A percentile compares a stretch with the other conserved stretches of the same genome.
Evolutionary conservation across 768 basidiomycete genomes (phyloP).

Genomic region (Tylopilus balloui): DNA sequence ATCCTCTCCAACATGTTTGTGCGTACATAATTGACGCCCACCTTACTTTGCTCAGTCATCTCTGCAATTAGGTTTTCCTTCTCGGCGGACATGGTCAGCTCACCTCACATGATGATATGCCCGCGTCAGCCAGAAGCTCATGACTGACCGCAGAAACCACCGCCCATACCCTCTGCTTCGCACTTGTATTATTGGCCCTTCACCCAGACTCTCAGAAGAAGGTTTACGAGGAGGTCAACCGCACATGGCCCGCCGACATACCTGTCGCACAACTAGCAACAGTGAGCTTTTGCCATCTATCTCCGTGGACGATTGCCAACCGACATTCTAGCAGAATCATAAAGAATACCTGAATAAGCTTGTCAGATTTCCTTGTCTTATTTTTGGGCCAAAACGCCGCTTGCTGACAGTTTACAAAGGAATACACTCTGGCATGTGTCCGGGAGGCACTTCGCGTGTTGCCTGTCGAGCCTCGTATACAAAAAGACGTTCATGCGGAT

Average conservation of each 20-base stretch:
- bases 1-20: constrained; percentile 48
- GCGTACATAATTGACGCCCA: constrained; percentile 11
- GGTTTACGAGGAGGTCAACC: constrained; percentile 38
- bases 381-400: neutral
- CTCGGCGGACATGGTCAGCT: constrained; percentile 46
- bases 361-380: constrained; percentile 20
- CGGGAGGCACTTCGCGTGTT: constrained; percentile 45
- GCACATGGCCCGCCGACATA: constrained; percentile 38
- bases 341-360: constrained; percentile 37
- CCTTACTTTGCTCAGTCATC: neutral
- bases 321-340: constrained; percentile 30
- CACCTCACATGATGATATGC: neutral
- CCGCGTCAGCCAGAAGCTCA: constrained; percentile 1
- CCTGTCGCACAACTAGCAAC: constrained; percentile 24
- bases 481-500: constrained; percentile 34
- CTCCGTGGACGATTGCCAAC: neutral
- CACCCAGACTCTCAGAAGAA: constrained; percentile 47
- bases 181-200: constrained; percentile 43
- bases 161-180: constrained; percentile 42
- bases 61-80: constrained; percentile 36
- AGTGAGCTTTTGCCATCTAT: constrained; percentile 21
- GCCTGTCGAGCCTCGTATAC: constrained; percentile 35
- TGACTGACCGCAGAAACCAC: constrained; percentile 39
- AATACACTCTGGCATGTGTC: constrained; percentile 41
- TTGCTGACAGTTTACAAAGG: constrained; percentile 25